Evolutionary conservation across 1,139 yeast genomes (phyloP).

Genomic region (Kluyveromyces sp.): DNA sequence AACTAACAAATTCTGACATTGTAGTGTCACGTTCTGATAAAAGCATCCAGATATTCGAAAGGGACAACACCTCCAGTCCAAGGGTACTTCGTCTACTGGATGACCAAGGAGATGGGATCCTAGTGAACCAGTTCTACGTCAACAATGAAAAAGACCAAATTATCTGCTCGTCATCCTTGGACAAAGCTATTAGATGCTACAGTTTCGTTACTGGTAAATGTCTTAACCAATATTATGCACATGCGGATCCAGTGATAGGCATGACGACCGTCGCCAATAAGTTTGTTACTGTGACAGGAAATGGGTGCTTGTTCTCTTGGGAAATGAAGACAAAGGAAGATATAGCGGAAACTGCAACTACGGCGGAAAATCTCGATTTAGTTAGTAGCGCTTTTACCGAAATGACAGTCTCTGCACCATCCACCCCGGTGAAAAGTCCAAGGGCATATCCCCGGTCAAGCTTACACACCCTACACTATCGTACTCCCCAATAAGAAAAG

Average conservation of each 20-base stretch:
- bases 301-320: slow-evolving; percentile 8
- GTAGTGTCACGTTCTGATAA: slow-evolving; percentile 6
- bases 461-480: slow-evolving; percentile 3
- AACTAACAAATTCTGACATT: background rate
- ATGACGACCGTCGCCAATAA: slow-evolving; percentile 1
- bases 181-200: slow-evolving; percentile 7
- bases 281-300: slow-evolving; percentile 5
- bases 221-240: slow-evolving; percentile 6
- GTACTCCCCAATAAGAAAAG: background rate
- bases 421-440: background rate
- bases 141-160: slow-evolving; percentile 5
- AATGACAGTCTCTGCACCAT: background rate
- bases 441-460: slow-evolving; percentile 1
- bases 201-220: slow-evolving; percentile 6
- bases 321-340: slow-evolving; percentile 1
- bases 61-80: background rate
- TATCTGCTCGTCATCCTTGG: slow-evolving; percentile 7
- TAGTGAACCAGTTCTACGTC: slow-evolving; percentile 5
- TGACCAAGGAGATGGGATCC: slow-evolving; percentile 6
- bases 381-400: background rate
- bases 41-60: slow-evolving; percentile 5
- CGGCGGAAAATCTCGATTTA: background rate
- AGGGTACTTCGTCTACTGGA: slow-evolving; percentile 3
- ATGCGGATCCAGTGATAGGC: slow-evolving; percentile 7
- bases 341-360: background rate